These are phyloP conservation scores for Rubia tinctorum DNA, from an alignment of 305 asterid genomes.

Conservation along the genomic window DNA sequence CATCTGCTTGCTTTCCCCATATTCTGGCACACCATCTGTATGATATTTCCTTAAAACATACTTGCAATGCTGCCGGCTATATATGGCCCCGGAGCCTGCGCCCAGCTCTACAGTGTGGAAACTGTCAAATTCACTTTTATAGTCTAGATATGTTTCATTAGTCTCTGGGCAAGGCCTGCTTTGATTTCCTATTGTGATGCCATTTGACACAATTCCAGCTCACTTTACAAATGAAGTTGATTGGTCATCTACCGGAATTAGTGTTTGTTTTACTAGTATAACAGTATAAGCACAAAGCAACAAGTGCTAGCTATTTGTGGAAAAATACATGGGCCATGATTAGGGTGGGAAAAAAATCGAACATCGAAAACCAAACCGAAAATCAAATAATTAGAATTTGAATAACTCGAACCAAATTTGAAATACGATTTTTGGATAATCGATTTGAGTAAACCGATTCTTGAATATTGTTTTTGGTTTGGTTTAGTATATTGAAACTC, in stretches of 20 bases:
- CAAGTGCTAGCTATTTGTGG: not conserved
- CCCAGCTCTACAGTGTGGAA: not conserved
- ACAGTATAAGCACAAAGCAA: not conserved
- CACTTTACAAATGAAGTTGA: not conserved
- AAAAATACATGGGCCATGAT: too few species aligned
- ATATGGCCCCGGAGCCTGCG: not conserved
- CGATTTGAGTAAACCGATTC: too few species aligned
- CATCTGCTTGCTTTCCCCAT: slow-evolving; percentile 79
- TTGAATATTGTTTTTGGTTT: too few species aligned
- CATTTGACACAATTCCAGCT: slow-evolving; percentile 49
- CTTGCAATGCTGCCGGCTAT: not conserved
- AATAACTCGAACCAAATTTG: too few species aligned
- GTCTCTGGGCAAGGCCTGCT: slow-evolving; percentile 46
- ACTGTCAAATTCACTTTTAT: not conserved
- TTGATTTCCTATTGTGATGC: slow-evolving; percentile 36
- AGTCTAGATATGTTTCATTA: not conserved
- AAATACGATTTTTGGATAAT: too few species aligned
- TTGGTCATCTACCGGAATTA: not conserved
- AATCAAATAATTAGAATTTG: too few species aligned
- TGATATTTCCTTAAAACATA: not conserved
- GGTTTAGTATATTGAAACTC: too few species aligned
- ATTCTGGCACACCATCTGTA: slow-evolving; percentile 3
- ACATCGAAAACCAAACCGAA: too few species aligned
- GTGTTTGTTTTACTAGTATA: not conserved
- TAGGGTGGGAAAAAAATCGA: too few species aligned